phyloP scores from a whole-genome alignment of 768 basidiomycete genomes.

The Jaapia argillacea region DNA sequence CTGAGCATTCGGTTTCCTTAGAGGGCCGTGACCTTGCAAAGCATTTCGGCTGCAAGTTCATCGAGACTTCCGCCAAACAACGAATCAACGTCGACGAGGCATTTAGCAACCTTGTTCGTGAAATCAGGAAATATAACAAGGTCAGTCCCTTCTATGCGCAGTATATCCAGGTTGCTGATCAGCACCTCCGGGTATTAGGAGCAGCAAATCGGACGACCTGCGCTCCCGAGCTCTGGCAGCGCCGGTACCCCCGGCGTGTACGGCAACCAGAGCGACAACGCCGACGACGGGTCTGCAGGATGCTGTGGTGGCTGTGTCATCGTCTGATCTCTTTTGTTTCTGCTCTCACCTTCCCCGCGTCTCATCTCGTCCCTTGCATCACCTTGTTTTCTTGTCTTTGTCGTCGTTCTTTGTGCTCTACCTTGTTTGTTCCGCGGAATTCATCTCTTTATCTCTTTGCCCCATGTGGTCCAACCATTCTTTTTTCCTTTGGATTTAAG shows the following conservation, averaged over 20 bases:
- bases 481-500: too few species aligned
- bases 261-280: constrained; percentile 30
- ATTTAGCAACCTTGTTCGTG: constrained; percentile 86
- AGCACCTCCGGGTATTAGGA: constrained; percentile 31
- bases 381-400: background rate
- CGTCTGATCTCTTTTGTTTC: constrained; percentile 20
- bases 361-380: background rate
- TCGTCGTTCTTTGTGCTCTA: too few species aligned
- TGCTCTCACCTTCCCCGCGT: constrained; percentile 2
- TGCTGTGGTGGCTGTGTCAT: constrained; percentile 70
- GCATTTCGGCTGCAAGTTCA: constrained; percentile 89
- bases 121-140: constrained; percentile 92
- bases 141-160: constrained; percentile 25
- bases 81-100: constrained; percentile 96
- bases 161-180: background rate
- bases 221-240: constrained; percentile 33
- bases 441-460: too few species aligned
- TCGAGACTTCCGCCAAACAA: constrained; percentile 94
- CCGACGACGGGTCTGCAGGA: constrained; percentile 43
- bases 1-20: constrained; percentile 19
- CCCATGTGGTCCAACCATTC: too few species aligned
- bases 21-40: constrained; percentile 97
- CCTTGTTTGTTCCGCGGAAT: too few species aligned
- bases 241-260: constrained; percentile 38
- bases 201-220: constrained; percentile 69